Percentiles rank a stretch among this genome's conserved stretches.
Evolutionary conservation across 768 basidiomycete species (phyloP).

Genomic region (Boletus huronensis): DNA sequence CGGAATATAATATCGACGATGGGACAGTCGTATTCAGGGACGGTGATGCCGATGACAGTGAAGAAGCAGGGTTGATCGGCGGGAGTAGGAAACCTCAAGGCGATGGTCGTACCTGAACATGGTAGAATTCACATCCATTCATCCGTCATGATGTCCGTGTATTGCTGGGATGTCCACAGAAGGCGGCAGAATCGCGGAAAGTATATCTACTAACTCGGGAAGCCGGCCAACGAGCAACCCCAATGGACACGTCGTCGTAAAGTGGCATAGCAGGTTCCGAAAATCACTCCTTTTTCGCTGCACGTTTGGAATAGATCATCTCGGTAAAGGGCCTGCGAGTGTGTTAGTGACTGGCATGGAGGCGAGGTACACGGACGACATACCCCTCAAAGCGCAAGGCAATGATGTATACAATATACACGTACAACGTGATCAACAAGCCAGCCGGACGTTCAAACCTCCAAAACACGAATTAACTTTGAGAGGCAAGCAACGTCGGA

Average conservation of each 20-base stretch:
- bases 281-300: constrained; percentile 19
- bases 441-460: constrained; percentile 90
- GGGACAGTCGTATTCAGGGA: constrained; percentile 5
- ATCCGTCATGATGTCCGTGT: not conserved
- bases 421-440: constrained; percentile 72
- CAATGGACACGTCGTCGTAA: not conserved
- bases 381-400: constrained; percentile 91
- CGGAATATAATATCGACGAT: not conserved
- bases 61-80: constrained; percentile 19
- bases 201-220: not conserved
- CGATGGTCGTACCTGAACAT: not conserved
- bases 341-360: not conserved
- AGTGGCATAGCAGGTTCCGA: not conserved
- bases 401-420: constrained; percentile 79
- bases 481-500: not conserved
- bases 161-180: not conserved
- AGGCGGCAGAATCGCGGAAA: not conserved
- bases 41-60: constrained; percentile 10
- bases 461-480: not conserved
- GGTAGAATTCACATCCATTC: not conserved
- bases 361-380: constrained; percentile 25
- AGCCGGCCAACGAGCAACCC: not conserved
- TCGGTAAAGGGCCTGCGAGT: constrained; percentile 65
- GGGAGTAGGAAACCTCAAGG: constrained; percentile 13
- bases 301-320: constrained; percentile 70